Evolutionary conservation across 23 red algal species (phyloP), one percentile per base, ranked within the genome.

Genomic region (Gracilariopsis chorda): DNA sequence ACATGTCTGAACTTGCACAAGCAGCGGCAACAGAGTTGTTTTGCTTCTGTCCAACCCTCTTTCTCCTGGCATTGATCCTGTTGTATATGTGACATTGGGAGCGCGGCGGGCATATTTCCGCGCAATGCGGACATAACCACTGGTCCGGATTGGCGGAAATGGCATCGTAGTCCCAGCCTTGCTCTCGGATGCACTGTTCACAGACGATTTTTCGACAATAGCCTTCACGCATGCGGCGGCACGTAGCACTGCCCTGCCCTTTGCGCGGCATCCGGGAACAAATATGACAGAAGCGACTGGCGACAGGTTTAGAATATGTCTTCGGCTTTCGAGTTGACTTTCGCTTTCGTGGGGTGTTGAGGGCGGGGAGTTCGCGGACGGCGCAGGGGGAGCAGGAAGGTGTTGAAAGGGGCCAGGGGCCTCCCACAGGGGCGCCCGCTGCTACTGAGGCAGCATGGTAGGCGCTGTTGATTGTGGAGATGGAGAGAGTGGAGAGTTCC

Each of bases 181-280:
- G 86, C 53, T 94, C 91, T 23, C 52, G 43, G 11, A 94, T 59
- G 68, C 91, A 94, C 34, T 78, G 78, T 59, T 94, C 91, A 55
- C 91, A 94, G 47, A 94, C 91, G 35, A 94, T 85, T 48, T 94
- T 94, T 16, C 91, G n/a, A 58, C 91, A 94, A 47, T 72, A 76
- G 33, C 86, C 86, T 20, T 78, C 70, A 25, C 51, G 53, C 82
- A 86, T 79, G 24, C 74, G 64, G 30, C 72, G 72, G 53, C 82
- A 86, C 1, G 56, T 65, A 8, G 80, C 82, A 48, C 73, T 78
- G 0, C 72, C 82, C 21, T 86, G 80, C 9, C 82, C 70, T 20
- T 68, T 46, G 9, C 71, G 33, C 3, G 80, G 91, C 59, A 79
- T 94, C 25, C 91, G 64, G n/a, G 69, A 80, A 71, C 91, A 94